These are phyloP conservation scores for Adansonia digitata DNA, from an alignment of 345 rosid genomes.

Conservation along the genomic window DNA sequence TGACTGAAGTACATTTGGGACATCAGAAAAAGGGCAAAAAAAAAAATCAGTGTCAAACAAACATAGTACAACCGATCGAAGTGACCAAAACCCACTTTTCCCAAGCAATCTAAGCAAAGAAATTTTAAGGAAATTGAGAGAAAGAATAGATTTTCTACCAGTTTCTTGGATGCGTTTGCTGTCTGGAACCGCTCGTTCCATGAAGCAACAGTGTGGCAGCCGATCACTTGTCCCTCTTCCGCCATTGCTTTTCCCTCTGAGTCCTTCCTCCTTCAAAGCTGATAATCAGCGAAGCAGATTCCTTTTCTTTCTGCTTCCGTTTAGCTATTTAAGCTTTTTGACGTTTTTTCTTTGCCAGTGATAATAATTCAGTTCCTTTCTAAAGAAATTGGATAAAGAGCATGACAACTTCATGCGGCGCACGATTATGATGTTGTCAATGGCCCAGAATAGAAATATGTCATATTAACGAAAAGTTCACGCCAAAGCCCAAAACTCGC, in stretches of 20 bases:
- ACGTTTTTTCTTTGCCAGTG: too few species aligned
- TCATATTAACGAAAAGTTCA: too few species aligned
- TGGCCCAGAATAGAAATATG: too few species aligned
- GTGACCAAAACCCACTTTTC: conserved; percentile 1
- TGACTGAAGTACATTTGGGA: neutral
- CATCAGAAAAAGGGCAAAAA: neutral
- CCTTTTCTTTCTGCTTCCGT: neutral
- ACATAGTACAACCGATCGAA: conserved; percentile 3
- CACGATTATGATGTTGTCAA: too few species aligned
- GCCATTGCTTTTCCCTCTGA: conserved; percentile 10
- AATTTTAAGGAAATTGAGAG: neutral
- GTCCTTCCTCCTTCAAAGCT: neutral
- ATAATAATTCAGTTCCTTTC: too few species aligned
- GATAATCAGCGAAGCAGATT: neutral
- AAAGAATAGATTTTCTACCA: conserved; percentile 34
- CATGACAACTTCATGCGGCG: too few species aligned
- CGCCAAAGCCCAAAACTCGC: too few species aligned
- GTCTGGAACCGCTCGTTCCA: conserved; percentile 62
- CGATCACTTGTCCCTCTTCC: conserved; percentile 71
- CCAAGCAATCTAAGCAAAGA: neutral
- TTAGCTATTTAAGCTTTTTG: too few species aligned
- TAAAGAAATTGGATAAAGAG: too few species aligned
- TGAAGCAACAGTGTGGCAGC: conserved; percentile 61
- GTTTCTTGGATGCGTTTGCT: conserved; percentile 54
- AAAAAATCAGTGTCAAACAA: neutral